These are phyloP conservation scores for Camptophora hylomeconis DNA, from an alignment of 2,329 filamentous ascomycete species.

Conservation along the genomic window DNA sequence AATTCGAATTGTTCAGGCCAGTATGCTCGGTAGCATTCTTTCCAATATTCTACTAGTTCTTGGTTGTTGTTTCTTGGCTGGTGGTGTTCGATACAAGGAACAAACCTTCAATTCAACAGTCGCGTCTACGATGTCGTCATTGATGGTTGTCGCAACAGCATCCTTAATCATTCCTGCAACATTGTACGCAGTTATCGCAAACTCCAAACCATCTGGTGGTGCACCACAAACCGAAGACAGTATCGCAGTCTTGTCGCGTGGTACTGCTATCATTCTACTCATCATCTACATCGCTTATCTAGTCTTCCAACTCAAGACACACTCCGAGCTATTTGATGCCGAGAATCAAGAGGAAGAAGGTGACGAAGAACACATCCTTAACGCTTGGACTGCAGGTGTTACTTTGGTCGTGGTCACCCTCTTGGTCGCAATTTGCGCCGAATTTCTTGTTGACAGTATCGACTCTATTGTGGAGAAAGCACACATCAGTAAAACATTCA, in stretches of 20 bases:
- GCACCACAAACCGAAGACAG: conserved; percentile 32
- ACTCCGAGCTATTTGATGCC: conserved; percentile 52
- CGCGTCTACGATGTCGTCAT: conserved; percentile 44
- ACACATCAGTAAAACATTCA: conserved; percentile 67
- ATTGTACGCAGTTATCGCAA: conserved; percentile 52
- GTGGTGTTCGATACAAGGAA: conserved; percentile 56
- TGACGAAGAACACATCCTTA: conserved; percentile 40
- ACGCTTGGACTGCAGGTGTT: conserved; percentile 48
- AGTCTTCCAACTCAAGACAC: conserved; percentile 63
- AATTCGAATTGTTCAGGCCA: conserved; percentile 93
- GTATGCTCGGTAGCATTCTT: conserved; percentile 90
- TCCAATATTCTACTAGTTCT: conserved; percentile 86
- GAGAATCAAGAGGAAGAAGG: conserved; percentile 21
- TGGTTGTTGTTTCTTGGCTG: conserved; percentile 67
- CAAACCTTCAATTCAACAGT: conserved; percentile 44
- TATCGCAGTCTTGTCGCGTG: conserved; percentile 60
- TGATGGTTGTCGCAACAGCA: conserved; percentile 64
- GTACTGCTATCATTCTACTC: conserved; percentile 63
- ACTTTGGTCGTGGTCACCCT: conserved; percentile 59
- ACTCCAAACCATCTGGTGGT: conserved; percentile 21
- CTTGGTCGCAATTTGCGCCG: conserved; percentile 59
- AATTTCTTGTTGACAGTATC: conserved; percentile 66
- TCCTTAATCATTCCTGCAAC: conserved; percentile 69
- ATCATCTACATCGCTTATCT: conserved; percentile 65
- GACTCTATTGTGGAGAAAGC: conserved; percentile 56